phyloP scores from a whole-genome alignment of 2,329 filamentous ascomycete genomes.

The Pseudogymnoascus sp. region DNA sequence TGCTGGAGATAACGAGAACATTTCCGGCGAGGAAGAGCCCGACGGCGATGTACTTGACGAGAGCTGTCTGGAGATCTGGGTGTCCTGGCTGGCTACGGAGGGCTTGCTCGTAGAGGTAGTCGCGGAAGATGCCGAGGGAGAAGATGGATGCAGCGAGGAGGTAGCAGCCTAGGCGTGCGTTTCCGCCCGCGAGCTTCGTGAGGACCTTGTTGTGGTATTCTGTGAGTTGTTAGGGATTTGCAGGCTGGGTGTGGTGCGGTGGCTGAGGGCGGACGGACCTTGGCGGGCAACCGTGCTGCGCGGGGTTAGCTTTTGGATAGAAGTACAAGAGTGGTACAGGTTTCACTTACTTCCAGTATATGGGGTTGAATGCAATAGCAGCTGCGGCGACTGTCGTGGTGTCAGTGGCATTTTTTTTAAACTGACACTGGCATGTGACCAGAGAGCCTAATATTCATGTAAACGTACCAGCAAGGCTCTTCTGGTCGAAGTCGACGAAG shows the following conservation, averaged over 20 bases:
- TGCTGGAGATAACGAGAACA: conserved; percentile 76
- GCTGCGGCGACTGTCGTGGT: conserved; percentile 59
- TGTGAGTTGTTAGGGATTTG: conserved; percentile 29
- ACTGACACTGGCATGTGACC: conserved; percentile 12
- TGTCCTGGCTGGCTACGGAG: conserved; percentile 68
- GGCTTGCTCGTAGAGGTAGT: conserved; percentile 78
- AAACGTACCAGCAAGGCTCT: conserved; percentile 55
- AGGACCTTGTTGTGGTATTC: conserved; percentile 89
- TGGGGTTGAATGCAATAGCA: conserved; percentile 87
- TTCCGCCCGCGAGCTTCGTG: conserved; percentile 77
- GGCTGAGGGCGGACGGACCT: conserved; percentile 43
- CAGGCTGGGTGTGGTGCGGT: conserved; percentile 14
- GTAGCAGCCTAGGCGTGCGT: conserved; percentile 76
- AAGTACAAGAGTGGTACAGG: conserved; percentile 10
- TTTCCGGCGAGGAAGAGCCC: conserved; percentile 69
- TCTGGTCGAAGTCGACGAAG: conserved; percentile 55
- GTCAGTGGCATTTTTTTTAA: conserved; percentile 17
- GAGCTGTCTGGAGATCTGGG: conserved; percentile 56
- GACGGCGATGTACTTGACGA: conserved; percentile 56
- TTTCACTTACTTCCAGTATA: conserved; percentile 92
- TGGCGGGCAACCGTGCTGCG: conserved; percentile 70
- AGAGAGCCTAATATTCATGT: conserved; percentile 8
- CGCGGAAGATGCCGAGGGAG: conserved; percentile 79
- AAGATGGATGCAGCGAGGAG: conserved; percentile 84
- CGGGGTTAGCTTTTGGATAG: background rate